Conservation (phyloP, 1,284 basidiomycete species). For the Golubevia pallescens region DNA sequence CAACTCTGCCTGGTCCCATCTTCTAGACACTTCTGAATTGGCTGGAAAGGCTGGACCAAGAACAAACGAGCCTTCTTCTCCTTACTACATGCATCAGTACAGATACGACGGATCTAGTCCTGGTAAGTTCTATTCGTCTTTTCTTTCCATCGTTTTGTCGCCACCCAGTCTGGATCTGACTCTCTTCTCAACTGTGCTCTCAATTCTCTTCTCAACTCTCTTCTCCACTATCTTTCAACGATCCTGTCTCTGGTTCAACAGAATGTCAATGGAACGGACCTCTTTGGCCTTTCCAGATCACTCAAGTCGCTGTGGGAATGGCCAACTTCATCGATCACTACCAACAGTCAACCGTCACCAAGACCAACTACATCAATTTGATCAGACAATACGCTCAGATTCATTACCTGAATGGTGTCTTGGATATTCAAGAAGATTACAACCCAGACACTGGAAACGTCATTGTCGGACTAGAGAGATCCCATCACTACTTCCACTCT, state of each 20-base stretch:
- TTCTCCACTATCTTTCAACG: no score
- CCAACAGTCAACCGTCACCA: background rate
- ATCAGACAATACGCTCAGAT: conserved; percentile 6
- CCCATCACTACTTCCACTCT: conserved; percentile 13
- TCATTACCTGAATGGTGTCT: conserved; percentile 2
- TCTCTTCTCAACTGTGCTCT: no score
- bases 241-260: background rate
- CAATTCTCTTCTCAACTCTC: no score
- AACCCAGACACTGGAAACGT: conserved; percentile 3
- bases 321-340: conserved; percentile 12
- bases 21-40: conserved; percentile 2
- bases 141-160: no score
- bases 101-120: conserved; percentile 7
- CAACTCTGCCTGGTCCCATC: conserved; percentile 4
- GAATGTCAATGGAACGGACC: conserved; percentile 17
- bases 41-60: conserved; percentile 1
- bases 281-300: conserved; percentile 13
- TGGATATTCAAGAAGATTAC: conserved; percentile 12
- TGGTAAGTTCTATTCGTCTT: no score
- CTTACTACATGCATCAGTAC: conserved; percentile 14
- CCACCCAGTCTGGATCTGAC: no score
- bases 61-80: conserved; percentile 9
- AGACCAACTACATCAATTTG: conserved; percentile 6
- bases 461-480: conserved; percentile 10
- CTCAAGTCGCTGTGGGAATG: conserved; percentile 8